Conservation (phyloP, 2,329 filamentous ascomycete species). For the Talaromyces amestolkiae region DNA sequence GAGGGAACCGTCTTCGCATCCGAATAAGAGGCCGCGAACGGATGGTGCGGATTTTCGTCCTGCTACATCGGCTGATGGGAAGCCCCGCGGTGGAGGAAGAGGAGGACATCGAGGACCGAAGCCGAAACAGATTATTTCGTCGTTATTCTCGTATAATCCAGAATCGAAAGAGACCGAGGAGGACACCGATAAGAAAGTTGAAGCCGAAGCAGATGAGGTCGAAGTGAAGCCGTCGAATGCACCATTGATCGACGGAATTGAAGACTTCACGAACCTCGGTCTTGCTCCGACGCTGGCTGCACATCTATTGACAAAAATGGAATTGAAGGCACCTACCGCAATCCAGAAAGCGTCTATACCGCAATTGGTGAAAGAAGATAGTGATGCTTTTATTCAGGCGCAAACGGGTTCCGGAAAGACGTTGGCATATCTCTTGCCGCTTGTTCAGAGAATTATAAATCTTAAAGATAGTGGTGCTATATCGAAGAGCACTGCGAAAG, state of each 20-base stretch:
- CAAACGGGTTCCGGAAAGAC: constrained; percentile 98
- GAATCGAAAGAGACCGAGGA: constrained; percentile 59
- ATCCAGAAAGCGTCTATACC: constrained; percentile 90
- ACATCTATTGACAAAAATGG: constrained; percentile 80
- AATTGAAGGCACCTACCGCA: constrained; percentile 84
- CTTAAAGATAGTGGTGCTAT: constrained; percentile 50
- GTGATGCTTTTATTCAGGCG: constrained; percentile 92
- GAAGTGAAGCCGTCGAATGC: constrained; percentile 78
- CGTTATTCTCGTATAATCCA: constrained; percentile 89
- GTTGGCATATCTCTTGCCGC: constrained; percentile 87
- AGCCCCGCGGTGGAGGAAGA: constrained; percentile 9
- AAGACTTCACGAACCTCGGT: constrained; percentile 82
- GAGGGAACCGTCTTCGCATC: constrained; percentile 18
- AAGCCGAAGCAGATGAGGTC: constrained; percentile 37
- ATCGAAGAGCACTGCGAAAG: constrained; percentile 28
- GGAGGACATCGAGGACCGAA: constrained; percentile 17
- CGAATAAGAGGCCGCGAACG: constrained; percentile 42
- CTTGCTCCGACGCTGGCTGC: constrained; percentile 76
- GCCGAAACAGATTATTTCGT: constrained; percentile 72
- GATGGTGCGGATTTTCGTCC: constrained; percentile 39
- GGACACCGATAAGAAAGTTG: constrained; percentile 37
- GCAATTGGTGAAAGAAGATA: constrained; percentile 74
- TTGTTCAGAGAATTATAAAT: constrained; percentile 82
- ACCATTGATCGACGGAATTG: constrained; percentile 76
- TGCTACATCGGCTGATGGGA: constrained; percentile 17